phyloP scores from a whole-genome alignment of 352 stramenopile species.

The Phytophthora tubulina region DNA sequence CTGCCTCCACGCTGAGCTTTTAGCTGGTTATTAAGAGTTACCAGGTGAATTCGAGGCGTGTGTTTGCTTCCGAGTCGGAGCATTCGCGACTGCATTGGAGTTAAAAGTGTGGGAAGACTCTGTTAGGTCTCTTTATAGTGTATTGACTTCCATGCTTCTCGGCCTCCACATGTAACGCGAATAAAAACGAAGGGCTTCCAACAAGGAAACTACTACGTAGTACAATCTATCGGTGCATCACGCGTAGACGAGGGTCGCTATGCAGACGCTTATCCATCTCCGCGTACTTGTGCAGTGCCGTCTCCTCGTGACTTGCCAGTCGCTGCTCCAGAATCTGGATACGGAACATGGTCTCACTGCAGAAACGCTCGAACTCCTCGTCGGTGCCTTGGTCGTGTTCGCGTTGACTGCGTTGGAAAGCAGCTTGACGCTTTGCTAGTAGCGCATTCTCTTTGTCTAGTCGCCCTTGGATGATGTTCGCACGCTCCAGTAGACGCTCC shows the following conservation, averaged over 20 bases:
- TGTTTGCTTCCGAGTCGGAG: constrained; percentile 11
- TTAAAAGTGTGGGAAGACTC: constrained; percentile 32
- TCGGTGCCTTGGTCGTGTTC: constrained; percentile 93
- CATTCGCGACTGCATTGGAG: constrained; percentile 20
- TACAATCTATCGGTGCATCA: constrained; percentile 69
- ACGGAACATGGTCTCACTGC: constrained; percentile 95
- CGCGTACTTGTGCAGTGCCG: constrained; percentile 93
- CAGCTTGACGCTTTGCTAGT: constrained; percentile 92
- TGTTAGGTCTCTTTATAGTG: constrained; percentile 48
- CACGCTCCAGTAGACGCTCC: constrained; percentile 92
- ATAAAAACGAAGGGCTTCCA: constrained; percentile 78
- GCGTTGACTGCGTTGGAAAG: constrained; percentile 93
- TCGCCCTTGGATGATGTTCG: constrained; percentile 95
- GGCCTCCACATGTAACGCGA: constrained; percentile 58
- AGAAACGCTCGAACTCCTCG: constrained; percentile 95
- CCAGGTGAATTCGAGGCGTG: neutral
- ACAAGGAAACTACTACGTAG: constrained; percentile 49
- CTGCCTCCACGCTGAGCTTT: constrained; percentile 1
- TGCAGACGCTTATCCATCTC: constrained; percentile 94
- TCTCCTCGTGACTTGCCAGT: constrained; percentile 93
- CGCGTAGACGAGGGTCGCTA: constrained; percentile 81
- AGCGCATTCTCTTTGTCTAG: constrained; percentile 94
- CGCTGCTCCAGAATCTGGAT: constrained; percentile 97
- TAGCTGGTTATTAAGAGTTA: neutral
- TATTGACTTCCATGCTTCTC: constrained; percentile 39